Base-by-base conservation (phyloP, 78 protist genomes). In the Speleostelium caveatum region DNA sequence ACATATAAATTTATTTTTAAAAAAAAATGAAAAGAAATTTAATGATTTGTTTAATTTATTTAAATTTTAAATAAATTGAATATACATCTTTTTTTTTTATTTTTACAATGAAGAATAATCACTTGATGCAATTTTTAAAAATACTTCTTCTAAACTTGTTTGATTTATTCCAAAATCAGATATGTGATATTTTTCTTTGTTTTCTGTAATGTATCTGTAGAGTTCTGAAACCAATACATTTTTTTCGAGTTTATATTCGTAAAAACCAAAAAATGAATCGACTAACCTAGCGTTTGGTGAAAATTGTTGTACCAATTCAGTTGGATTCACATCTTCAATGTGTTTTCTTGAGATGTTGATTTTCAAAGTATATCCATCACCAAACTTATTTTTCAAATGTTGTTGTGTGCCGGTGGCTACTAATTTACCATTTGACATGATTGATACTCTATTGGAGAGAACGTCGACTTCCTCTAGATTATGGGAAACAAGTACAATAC, bases 381-480 rank as follows among this genome's bases (percentile, higher is more conserved):
- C 96, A 56, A 63, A 96, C 56, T 66, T 92, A 49, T 87, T 21
- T 24, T 96, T 96, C 42, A 97, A 77, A 36, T 93, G 95, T 60
- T 32, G 65, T 30, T 75, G 80, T 17, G 92, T 21, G 22, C 98
- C 98, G 17, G 95, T 1, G 58, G 94, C 94, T 39, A 39, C 35
- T 35, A 97, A 36, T 58, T 30, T 24, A 45, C 99, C 98, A 4
- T 72, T 26, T 4, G 87, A 71, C 67, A 97, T 69, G 59, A 97
- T 96, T 19, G 91, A 97, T n/a, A 97, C 90, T 30, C 96, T 63
- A n/a, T 49, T 35, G 51, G 97, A 94, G 10, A 97, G 87, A 7
- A 56, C 72, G 53, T 94, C 96, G 0, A 68, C 96, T 53, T 94
- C 96, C n/a, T 94, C 96, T 92, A 94, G 87, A 5, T 65, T 30